Evolutionary conservation across 2,329 filamentous ascomycete species (phyloP).

Genomic region (Davidsoniella eucalypti): DNA sequence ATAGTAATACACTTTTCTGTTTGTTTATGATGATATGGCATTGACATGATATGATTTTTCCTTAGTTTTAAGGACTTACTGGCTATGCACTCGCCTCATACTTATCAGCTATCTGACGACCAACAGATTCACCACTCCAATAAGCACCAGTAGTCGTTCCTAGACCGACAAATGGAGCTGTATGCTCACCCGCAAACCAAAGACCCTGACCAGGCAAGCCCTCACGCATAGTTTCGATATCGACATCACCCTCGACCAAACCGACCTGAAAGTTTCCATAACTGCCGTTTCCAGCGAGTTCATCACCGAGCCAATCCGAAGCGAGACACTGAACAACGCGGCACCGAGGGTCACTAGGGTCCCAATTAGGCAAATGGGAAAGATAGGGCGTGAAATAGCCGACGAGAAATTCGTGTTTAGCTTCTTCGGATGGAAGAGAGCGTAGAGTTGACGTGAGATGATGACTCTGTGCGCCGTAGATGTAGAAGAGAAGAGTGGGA

Average conservation of each 20-base stretch:
- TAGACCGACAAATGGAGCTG: conserved; percentile 72
- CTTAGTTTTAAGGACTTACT: no score
- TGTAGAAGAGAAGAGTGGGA: conserved; percentile 76
- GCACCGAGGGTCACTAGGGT: conserved; percentile 35
- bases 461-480: conserved; percentile 44
- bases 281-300: conserved; percentile 63
- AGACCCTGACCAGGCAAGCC: conserved; percentile 50
- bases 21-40: no score
- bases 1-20: no score
- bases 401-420: conserved; percentile 39
- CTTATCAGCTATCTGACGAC: conserved; percentile 40
- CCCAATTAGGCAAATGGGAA: conserved; percentile 55
- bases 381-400: conserved; percentile 64
- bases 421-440: conserved; percentile 25
- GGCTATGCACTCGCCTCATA: conserved; percentile 25
- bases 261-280: conserved; percentile 79
- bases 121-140: conserved; percentile 75
- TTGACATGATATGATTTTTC: no score
- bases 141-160: conserved; percentile 84
- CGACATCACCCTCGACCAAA: conserved; percentile 49
- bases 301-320: conserved; percentile 64
- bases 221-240: conserved; percentile 48
- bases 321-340: conserved; percentile 46
- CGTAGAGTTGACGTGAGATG: conserved; percentile 33
- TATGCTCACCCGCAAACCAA: conserved; percentile 86